These are phyloP conservation scores for Scedosporium dehoogii DNA, from an alignment of 2,329 filamentous ascomycete species.

Conservation along the genomic window DNA sequence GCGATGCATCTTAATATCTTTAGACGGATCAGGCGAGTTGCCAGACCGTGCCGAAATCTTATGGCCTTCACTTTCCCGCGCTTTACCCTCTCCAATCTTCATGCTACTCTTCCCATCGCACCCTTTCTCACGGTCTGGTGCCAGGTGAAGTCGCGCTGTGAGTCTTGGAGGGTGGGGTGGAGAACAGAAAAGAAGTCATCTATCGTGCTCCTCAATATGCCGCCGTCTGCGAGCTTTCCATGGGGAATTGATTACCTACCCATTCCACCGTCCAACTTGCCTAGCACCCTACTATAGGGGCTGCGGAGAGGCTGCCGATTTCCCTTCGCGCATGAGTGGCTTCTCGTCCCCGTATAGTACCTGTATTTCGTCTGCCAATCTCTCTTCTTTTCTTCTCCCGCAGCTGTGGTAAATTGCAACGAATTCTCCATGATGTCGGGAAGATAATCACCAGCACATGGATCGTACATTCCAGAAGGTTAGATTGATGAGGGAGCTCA, in stretches of 20 bases:
- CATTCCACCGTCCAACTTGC: no score
- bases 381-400: neutral
- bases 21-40: constrained; percentile 1
- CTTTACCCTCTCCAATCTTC: neutral
- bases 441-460: neutral
- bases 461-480: neutral
- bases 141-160: neutral
- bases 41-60: neutral
- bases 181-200: neutral
- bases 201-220: neutral
- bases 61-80: neutral
- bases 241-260: no score
- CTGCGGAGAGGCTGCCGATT: no score
- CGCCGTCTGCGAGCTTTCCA: neutral
- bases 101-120: neutral
- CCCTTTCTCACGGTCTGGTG: neutral
- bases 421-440: neutral
- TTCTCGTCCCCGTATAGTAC: neutral
- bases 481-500: neutral
- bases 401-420: neutral
- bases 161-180: neutral
- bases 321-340: neutral
- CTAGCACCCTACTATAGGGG: no score
- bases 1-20: neutral
- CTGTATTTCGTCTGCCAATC: neutral